Evolutionary conservation across 345 rosid species (phyloP), one percentile per base, ranked within the genome.

Genomic region (Excoecaria agallocha): DNA sequence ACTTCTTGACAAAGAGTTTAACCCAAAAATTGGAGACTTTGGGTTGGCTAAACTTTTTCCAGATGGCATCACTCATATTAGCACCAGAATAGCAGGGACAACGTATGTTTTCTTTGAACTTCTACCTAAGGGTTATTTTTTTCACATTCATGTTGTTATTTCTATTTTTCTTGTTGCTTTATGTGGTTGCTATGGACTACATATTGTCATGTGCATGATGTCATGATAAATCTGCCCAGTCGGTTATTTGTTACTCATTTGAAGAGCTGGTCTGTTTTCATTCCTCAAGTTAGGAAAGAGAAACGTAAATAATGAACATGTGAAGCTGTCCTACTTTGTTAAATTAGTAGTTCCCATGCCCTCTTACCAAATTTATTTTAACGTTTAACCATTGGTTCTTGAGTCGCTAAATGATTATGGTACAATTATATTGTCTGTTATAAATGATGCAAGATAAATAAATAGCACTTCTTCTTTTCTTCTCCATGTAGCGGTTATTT

Each of bases 1-100:
- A 80, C 97, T 94, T 72, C 95, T 94, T 43, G 98, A 94, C 84
- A 69, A 57, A 72, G 84, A 92, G 62, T 89, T 89, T 65, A 80
- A 83, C 76, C 97, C 98, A 25, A 94, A 94, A 79, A 94, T 94
- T 58, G 98, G 98, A 68, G 97, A 94, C 80, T 94, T 94, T 37
- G 98, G 98, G 41, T 74, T 94, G 89, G 98, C 98, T 48, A 94
- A 94, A 83, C 97, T 94, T 70, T 94, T 94, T 74, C 98, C 99
- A 16, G 97, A 95, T 62, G 72, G 89, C 74, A 92, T 92, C 79
- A 91, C 99, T 84, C 99, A 92, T 77, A 92, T 95, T 61, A 92
- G 92, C 84, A 94, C 98, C 39, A 84, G 94, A 77, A 88, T 94
- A 49, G 98, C 98, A 16, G 98, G 98, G 80, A 94, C 98, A 71